Evolutionary conservation across 345 rosid species (phyloP), one percentile per base, ranked within the genome.

Genomic region (Melaleuca quinquenervia): DNA sequence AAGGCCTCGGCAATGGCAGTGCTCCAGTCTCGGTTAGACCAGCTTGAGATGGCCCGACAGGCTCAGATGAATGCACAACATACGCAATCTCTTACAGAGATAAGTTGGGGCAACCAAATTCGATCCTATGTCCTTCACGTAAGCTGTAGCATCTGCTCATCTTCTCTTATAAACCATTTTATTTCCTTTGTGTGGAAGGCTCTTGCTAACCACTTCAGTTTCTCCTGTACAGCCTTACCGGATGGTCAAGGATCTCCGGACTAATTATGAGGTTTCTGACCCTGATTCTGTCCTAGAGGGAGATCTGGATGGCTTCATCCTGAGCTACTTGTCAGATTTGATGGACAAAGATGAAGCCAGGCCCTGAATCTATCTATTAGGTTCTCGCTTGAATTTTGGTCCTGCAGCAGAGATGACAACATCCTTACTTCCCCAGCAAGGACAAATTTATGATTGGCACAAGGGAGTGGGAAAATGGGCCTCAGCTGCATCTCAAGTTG

Each of bases 1-100:
- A 97, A 96, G 92, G 98, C 98, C 86, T 94, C 98, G 20, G 98
- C 99, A 84, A 95, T 97, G 98, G 93, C 95, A 9, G 99, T 97
- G 88, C 94, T 97, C 48, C 99, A 97, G 88, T 95, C 98, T 86
- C 94, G 98, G 87, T 80, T 97, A 86, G 96, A 97, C 91, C 98
- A 94, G 91, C 98, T 94, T 13, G 98, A 96, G 93, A 92, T 95
- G 90, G 93, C 94, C 78, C 96, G 98, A 50, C 98, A 94, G 91
- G 95, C 96, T 75, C 95, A 94, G 87, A 93, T 96, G 95, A 96
- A 97, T 24, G 92, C 98, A 2, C 93, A 97, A 76, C 99, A 97
- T 90, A 96, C 96, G 84, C 98, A 96, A 60, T 97, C 99, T 83
- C 94, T 97, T 50, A 94, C 98, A 0, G 98, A 97, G 21, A 95